phyloP scores from a whole-genome alignment of 257 asterid genomes.

The Capsicum baccatum region DNA sequence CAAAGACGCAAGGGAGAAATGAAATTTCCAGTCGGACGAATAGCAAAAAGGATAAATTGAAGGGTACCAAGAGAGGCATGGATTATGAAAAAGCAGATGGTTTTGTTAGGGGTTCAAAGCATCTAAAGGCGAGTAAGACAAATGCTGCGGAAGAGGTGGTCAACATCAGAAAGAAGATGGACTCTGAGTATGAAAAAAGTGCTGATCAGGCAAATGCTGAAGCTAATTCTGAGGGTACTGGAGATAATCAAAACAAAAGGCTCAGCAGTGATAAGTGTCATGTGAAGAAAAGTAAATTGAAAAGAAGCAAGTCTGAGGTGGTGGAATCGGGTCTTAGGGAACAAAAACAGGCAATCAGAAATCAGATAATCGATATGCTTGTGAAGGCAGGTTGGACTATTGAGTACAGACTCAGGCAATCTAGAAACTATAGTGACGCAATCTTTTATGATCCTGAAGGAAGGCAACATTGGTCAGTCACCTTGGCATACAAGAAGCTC shows the following conservation, averaged over 20 bases:
- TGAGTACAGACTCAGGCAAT: conserved; percentile 66
- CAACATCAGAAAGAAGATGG: background rate
- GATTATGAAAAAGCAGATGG: conserved; percentile 31
- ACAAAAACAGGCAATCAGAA: conserved; percentile 72
- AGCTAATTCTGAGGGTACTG: background rate
- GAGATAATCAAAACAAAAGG: conserved; percentile 36
- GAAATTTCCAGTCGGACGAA: conserved; percentile 29
- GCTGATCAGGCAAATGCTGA: conserved; percentile 21
- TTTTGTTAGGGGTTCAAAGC: conserved; percentile 31
- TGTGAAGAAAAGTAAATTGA: conserved; percentile 31
- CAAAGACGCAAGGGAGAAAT: conserved; percentile 32
- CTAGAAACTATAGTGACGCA: conserved; percentile 72
- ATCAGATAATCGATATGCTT: conserved; percentile 65
- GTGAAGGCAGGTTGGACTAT: conserved; percentile 83
- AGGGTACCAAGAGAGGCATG: conserved; percentile 24
- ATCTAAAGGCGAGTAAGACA: conserved; percentile 15
- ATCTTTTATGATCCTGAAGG: conserved; percentile 75
- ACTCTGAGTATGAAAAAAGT: background rate
- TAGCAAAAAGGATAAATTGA: conserved; percentile 25
- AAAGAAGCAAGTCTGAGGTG: conserved; percentile 32
- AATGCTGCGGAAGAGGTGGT: background rate
- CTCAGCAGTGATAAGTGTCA: conserved; percentile 17
- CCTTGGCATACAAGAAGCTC: conserved; percentile 75
- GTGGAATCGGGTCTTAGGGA: conserved; percentile 59
- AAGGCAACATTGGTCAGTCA: conserved; percentile 80